These are phyloP conservation scores for Exophiala spinifera DNA, from an alignment of 2,329 filamentous ascomycete species.

Conservation along the genomic window DNA sequence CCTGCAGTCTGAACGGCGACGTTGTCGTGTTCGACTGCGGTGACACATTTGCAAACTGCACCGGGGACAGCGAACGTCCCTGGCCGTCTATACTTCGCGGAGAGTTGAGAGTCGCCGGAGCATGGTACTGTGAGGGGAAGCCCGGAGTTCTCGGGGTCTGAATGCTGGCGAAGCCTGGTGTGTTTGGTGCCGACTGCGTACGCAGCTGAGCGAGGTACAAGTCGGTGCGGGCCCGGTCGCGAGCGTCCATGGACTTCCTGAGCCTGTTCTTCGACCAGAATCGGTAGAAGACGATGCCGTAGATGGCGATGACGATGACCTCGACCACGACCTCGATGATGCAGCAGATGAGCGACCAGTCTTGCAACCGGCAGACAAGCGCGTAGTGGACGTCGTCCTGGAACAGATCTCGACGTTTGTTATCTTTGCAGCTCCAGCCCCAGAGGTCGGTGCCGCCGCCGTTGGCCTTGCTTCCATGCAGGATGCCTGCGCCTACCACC, in stretches of 20 bases:
- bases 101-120: background rate
- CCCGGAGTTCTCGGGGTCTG: conserved; percentile 59
- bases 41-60: conserved; percentile 58
- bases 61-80: conserved; percentile 28
- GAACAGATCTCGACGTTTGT: conserved; percentile 75
- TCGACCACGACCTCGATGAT: conserved; percentile 96
- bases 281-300: conserved; percentile 93
- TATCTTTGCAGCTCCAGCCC: conserved; percentile 96
- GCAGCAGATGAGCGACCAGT: conserved; percentile 94
- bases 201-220: conserved; percentile 84
- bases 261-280: conserved; percentile 96
- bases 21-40: conserved; percentile 57
- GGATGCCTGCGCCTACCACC: conserved; percentile 77
- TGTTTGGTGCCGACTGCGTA: conserved; percentile 88
- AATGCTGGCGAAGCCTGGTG: conserved; percentile 68
- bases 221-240: conserved; percentile 89
- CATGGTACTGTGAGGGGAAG: conserved; percentile 29
- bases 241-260: conserved; percentile 92
- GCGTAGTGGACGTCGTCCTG: conserved; percentile 78
- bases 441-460: conserved; percentile 83
- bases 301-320: conserved; percentile 84
- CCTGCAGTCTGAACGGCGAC: conserved; percentile 76
- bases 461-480: conserved; percentile 73
- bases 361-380: conserved; percentile 87
- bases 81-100: background rate